A percentile compares a stretch with the other conserved stretches of the same genome.
These are phyloP conservation scores for Mycena olivaceomarginata DNA, from an alignment of 768 basidiomycete species.

Conservation along the genomic window DNA sequence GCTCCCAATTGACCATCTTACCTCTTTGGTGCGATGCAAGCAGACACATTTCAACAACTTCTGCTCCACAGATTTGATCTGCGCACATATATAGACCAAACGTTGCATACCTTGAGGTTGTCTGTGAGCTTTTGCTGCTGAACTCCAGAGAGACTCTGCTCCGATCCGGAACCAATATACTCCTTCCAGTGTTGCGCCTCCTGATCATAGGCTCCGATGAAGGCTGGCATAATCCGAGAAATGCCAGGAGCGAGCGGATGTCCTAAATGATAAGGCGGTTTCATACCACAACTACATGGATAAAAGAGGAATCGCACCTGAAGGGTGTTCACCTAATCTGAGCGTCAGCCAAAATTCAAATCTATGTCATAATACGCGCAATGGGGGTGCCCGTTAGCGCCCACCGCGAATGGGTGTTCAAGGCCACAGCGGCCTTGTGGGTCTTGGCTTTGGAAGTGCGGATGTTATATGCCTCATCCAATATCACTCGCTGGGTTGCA, in stretches of 20 bases:
- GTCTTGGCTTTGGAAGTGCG: neutral
- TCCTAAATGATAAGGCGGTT: neutral
- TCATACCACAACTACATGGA: neutral
- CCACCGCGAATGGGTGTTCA: neutral
- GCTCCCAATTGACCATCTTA: neutral
- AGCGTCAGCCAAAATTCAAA: neutral
- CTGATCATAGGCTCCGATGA: no score
- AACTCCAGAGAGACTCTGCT: no score
- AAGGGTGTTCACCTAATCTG: neutral
- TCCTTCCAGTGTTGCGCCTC: no score
- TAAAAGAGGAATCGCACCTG: neutral
- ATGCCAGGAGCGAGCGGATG: neutral
- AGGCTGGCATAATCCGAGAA: no score
- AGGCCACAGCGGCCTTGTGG: neutral
- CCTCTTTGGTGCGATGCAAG: neutral
- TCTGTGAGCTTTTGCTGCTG: neutral
- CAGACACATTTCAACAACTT: neutral
- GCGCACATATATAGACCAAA: neutral
- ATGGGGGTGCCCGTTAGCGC: neutral
- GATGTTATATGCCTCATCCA: neutral
- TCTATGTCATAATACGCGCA: neutral
- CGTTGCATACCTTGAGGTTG: neutral
- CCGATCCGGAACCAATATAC: no score
- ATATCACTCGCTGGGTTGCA: neutral
- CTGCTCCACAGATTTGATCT: neutral